Base-by-base conservation (phyloP, 768 basidiomycete species). In the Floccularia luteovirens region DNA sequence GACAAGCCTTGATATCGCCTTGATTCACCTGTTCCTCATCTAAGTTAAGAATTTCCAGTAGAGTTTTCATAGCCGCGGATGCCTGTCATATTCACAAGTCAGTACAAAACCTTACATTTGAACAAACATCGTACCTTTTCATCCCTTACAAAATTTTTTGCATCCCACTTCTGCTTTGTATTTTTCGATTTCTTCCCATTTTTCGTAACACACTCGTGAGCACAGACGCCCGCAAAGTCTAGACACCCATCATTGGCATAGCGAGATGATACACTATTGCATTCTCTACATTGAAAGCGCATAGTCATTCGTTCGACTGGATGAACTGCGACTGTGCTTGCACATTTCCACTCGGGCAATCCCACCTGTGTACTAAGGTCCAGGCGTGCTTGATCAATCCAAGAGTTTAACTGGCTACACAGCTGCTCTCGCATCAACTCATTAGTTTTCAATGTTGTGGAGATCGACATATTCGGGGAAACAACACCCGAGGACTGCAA, bases 301-400 rank as follows among this genome's bases (percentile, higher is more conserved):
- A 79, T 77, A 3, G 73, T 75, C 11, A 79, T 42, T 31, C 81
- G 64, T 35, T 80, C 69, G 13, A 72, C 69, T 0, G 81, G 80
- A 50, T 76, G 75, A 6, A 82, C 39, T 27, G 57, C 52, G 12
- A 55, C 66, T 38, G 53, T 63, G 48, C 67, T 73, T 14, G 74
- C 62, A 20, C 58, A 60, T 47, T 63, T 72, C 78, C 78, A 83
- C 3, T 67, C 54, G 0, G 67, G 55, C 38, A 64, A 64, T 0
- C 79, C 83, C 5, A 86, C 52, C 7, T 65, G 48, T 3, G 46
- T 54, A 8, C 67, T 67, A 13, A 87, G 54, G 4, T 58, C 60
- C 1, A 49, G 58, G 47, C 62, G 69, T 2, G 75, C 74, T 0
- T 57, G 52, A 5, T 60, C 54, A 13, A 56, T 51, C 83, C 83